These are phyloP conservation scores for Carpinus viminea DNA, from an alignment of 306 rosid genomes.

Conservation along the genomic window DNA sequence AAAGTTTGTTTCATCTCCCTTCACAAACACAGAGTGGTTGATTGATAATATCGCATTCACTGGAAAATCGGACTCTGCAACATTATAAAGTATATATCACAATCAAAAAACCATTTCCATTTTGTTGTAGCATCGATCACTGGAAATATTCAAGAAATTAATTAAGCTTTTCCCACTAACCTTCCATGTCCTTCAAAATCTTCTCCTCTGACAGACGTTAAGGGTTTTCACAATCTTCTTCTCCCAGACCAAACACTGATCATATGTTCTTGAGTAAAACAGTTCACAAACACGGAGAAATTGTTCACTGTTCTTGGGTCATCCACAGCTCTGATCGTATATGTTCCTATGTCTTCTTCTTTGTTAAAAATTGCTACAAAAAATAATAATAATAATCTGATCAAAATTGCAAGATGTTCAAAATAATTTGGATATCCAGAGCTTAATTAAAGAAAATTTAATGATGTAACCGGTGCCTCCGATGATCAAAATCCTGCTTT, in stretches of 20 bases:
- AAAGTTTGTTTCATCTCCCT: conserved; percentile 83
- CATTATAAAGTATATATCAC: not conserved
- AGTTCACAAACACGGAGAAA: no score
- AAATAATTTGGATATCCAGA: no score
- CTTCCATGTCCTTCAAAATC: conserved; percentile 71
- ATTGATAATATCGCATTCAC: conserved; percentile 57
- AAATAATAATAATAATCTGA: not conserved
- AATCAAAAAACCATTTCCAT: not conserved
- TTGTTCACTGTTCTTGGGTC: conserved; percentile 80
- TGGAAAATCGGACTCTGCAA: conserved; percentile 77
- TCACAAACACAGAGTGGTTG: conserved; percentile 68
- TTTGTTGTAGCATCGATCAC: no score
- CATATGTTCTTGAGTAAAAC: no score
- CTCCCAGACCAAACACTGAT: no score
- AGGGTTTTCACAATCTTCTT: conserved; percentile 76
- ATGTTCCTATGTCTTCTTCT: conserved; percentile 81
- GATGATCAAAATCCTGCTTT: no score
- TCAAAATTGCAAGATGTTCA: no score
- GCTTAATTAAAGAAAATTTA: not conserved
- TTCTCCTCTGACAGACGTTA: conserved; percentile 71
- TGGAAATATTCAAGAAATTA: no score
- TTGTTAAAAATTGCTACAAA: conserved; percentile 65
- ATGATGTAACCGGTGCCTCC: no score
- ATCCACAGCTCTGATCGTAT: conserved; percentile 82
- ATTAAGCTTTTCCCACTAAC: conserved; percentile 26